phyloP scores from a whole-genome alignment of 805 yeast genomes.

The Ogataea neopini region DNA sequence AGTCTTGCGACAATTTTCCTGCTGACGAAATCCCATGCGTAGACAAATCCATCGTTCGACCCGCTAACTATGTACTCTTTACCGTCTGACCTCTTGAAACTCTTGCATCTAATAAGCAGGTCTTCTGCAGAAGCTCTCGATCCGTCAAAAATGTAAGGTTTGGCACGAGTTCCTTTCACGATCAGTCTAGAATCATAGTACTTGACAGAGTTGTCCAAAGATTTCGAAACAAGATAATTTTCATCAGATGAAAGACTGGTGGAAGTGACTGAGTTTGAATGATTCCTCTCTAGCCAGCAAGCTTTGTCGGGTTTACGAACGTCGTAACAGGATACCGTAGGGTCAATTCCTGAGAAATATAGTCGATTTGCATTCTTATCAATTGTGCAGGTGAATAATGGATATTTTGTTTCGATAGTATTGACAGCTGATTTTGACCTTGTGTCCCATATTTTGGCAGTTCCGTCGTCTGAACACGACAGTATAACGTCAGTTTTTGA shows the following conservation, averaged over 20 bases:
- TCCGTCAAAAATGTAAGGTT: conserved; percentile 55
- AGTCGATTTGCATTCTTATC: conserved; percentile 43
- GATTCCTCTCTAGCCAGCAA: conserved; percentile 46
- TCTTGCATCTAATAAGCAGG: conserved; percentile 48
- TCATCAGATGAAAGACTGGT: conserved; percentile 44
- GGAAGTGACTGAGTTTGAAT: conserved; percentile 58
- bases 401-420: conserved; percentile 44
- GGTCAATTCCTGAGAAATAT: conserved; percentile 69
- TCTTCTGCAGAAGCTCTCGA: conserved; percentile 55
- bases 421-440: conserved; percentile 48
- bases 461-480: conserved; percentile 70
- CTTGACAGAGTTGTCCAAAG: conserved; percentile 58
- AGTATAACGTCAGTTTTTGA: conserved; percentile 35
- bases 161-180: conserved; percentile 39
- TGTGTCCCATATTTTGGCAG: conserved; percentile 62
- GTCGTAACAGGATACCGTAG: conserved; percentile 61
- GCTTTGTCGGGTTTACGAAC: conserved; percentile 43
- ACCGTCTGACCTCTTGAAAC: conserved; percentile 42
- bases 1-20: conserved; percentile 48
- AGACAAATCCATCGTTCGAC: conserved; percentile 57
- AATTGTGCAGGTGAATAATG: conserved; percentile 53
- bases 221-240: conserved; percentile 47
- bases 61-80: conserved; percentile 50
- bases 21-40: conserved; percentile 60
- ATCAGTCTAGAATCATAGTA: conserved; percentile 54